Evolutionary conservation across 306 rosid genomes (phyloP), one percentile per base, ranked within the genome.

Genomic region (Crotalaria pallida): DNA sequence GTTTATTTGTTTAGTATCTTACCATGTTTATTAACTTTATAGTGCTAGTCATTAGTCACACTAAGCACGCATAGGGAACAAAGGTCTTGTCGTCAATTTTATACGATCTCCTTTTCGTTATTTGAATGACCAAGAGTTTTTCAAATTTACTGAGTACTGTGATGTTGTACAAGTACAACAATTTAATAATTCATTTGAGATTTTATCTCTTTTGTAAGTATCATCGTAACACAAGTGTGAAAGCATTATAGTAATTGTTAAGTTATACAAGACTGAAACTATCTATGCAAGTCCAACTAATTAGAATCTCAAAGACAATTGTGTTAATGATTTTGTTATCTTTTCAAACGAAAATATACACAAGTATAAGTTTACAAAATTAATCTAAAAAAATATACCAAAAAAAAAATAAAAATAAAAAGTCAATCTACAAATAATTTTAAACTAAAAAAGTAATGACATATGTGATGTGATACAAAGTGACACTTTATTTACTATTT

Each of bases 1-100:
- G 74, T 51, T 76, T 21, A 41, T 72, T 66, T 76, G 74, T 51
- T 76, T 21, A 41, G 76, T 71, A 73, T 71, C 79, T 65, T 50
- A 9, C 64, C 18, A 41, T 21, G 51, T 16, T 27, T 53, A n/a
- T 65, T 13, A 17, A n/a, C 48, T 45, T 51, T 27, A 27, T 27
- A 27, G 31, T 27, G n/a, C 7, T 18, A 5, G 55, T 48, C 34
- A 48, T 26, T 62, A 22, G 41, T 49, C 58, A 36, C 45, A 8
- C 11, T 23, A n/a, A 48, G 62, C 23, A 19, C 19, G 13, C 36
- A 70, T 13, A 26, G 64, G 43, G 59, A 49, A 44, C 40, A 50
- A 50, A 13, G 0, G 2, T 34, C 41, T 34, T 7, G 7, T 7
- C 10, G 9, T 33, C 7, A 33, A 8, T 34, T 34, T 34, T 22